phyloP scores from a whole-genome alignment of 331 rosid genomes.

The Malus hybrid region DNA sequence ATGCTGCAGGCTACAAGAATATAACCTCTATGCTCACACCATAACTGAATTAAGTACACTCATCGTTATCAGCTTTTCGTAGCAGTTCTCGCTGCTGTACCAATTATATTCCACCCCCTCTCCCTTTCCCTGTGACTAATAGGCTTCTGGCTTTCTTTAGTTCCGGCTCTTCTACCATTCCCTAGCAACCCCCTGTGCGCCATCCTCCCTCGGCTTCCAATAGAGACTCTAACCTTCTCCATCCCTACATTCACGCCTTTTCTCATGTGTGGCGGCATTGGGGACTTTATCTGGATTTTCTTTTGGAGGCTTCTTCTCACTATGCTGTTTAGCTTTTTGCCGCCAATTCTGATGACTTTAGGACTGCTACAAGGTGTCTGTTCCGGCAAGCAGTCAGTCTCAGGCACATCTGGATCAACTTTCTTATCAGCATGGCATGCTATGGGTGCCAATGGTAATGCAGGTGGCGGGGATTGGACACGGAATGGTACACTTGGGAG shows the following conservation, averaged over 20 bases:
- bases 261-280: no score
- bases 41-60: background rate
- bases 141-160: conserved; percentile 56
- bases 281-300: no score
- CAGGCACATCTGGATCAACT: conserved; percentile 42
- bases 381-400: conserved; percentile 32
- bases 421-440: conserved; percentile 32
- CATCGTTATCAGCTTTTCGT: background rate
- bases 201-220: conserved; percentile 72
- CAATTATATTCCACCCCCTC: conserved; percentile 66
- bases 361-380: conserved; percentile 68
- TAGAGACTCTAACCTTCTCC: conserved; percentile 63
- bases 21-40: background rate
- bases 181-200: conserved; percentile 45
- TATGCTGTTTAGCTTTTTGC: conserved; percentile 50
- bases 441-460: conserved; percentile 28
- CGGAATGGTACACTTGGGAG: conserved; percentile 49
- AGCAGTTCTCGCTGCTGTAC: conserved; percentile 33
- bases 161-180: conserved; percentile 44
- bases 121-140: conserved; percentile 66
- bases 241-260: no score
- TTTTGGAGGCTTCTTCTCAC: conserved; percentile 63
- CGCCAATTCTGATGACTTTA: conserved; percentile 47
- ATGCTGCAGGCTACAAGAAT: conserved; percentile 8
- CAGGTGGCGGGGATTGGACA: conserved; percentile 34